Conservation (phyloP, 2,329 filamentous ascomycete species). For the Raffaelea arxii region DNA sequence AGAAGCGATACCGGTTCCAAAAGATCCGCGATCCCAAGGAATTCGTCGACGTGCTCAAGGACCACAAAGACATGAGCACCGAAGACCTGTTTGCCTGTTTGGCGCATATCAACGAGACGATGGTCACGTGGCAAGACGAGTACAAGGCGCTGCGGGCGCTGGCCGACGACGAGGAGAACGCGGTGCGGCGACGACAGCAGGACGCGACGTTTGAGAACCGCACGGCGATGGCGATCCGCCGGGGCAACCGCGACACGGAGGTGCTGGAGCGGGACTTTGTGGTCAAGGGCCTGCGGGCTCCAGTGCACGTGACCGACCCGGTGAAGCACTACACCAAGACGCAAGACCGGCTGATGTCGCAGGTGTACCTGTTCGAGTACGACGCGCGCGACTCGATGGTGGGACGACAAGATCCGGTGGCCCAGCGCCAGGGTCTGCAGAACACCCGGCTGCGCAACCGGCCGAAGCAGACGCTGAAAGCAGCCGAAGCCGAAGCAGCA, state of each 20-base stretch:
- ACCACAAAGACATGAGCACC: conserved; percentile 38
- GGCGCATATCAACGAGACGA: conserved; percentile 32
- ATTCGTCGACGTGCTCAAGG: conserved; percentile 36
- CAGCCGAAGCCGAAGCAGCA: conserved; percentile 40
- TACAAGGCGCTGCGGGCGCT: conserved; percentile 39
- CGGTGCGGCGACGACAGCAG: conserved; percentile 37
- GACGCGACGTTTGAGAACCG: conserved; percentile 23
- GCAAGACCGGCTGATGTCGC: conserved; percentile 50
- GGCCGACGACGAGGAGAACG: conserved; percentile 49
- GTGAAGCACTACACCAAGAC: conserved; percentile 33
- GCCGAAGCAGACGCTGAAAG: conserved; percentile 47
- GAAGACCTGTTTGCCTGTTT: conserved; percentile 35
- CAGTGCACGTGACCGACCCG: conserved; percentile 31
- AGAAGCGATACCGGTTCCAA: conserved; percentile 34
- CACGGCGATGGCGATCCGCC: conserved; percentile 32
- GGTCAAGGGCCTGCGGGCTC: conserved; percentile 42
- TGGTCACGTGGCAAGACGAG: conserved; percentile 45
- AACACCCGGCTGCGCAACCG: conserved; percentile 47
- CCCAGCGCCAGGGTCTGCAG: conserved; percentile 44
- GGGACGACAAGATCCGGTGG: conserved; percentile 48
- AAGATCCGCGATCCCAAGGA: conserved; percentile 42
- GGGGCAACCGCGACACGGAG: conserved; percentile 32
- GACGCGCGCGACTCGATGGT: conserved; percentile 48
- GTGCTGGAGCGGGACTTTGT: conserved; percentile 40
- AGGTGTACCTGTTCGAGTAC: conserved; percentile 52